These are phyloP conservation scores for Paramyrothecium sp. DNA, from an alignment of 2,329 filamentous ascomycete genomes.

Conservation along the genomic window DNA sequence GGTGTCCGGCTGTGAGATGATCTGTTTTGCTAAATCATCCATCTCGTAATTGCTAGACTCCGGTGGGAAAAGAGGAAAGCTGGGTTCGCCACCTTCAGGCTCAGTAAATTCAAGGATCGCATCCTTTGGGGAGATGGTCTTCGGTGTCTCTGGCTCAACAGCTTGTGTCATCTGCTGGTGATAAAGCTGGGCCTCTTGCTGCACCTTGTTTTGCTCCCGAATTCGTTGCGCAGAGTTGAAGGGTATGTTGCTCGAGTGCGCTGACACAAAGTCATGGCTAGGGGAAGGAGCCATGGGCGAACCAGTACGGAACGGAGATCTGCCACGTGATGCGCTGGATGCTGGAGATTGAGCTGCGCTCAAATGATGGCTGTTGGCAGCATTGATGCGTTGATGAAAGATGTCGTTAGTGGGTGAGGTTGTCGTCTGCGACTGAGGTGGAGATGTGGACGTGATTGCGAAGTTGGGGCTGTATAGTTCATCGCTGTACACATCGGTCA, in stretches of 20 bases:
- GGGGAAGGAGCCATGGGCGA: conserved; percentile 57
- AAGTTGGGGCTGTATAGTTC: conserved; percentile 78
- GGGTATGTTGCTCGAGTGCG: conserved; percentile 14
- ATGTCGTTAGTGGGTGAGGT: conserved; percentile 55
- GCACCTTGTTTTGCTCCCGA: conserved; percentile 60
- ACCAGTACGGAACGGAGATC: conserved; percentile 78
- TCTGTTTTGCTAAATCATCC: conserved; percentile 35
- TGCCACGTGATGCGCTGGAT: conserved; percentile 55
- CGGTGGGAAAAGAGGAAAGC: conserved; percentile 72
- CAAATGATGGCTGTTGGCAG: conserved; percentile 72
- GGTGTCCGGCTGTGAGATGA: conserved; percentile 11
- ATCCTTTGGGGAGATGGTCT: conserved; percentile 94
- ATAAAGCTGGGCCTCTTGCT: conserved; percentile 52
- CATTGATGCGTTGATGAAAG: conserved; percentile 74
- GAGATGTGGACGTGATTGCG: conserved; percentile 55
- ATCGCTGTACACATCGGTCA: conserved; percentile 82
- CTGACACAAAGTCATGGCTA: conserved; percentile 38
- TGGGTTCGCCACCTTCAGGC: conserved; percentile 60
- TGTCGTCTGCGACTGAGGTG: conserved; percentile 42
- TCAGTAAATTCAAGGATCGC: conserved; percentile 84
- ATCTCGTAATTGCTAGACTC: conserved; percentile 47
- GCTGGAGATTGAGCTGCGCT: conserved; percentile 54
- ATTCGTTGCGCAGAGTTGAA: conserved; percentile 58
- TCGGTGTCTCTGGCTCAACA: conserved; percentile 53
- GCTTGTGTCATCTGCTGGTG: conserved; percentile 38